Conservation (phyloP, 2,329 filamentous ascomycete genomes). For the Trichoderma aggressivum region DNA sequence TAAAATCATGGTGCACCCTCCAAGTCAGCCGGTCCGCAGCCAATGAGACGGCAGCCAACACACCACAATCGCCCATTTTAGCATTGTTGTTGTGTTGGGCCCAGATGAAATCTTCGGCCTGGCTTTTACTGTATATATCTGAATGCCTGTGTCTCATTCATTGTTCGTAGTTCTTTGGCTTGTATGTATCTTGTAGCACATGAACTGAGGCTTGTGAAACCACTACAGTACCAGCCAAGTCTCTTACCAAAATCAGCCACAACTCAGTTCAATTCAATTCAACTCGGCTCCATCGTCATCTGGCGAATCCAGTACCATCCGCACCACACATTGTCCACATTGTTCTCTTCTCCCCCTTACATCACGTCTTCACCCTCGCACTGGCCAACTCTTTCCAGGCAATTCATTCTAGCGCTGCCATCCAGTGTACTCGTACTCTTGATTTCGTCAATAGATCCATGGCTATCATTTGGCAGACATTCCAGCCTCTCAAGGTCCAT, state of each 20-base stretch:
- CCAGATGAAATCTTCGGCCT: background rate
- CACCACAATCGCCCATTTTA: conserved; percentile 5
- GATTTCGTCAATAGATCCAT: no score
- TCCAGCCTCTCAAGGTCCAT: background rate
- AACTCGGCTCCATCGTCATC: background rate
- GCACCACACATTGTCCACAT: background rate
- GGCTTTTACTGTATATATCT: background rate
- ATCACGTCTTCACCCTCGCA: background rate
- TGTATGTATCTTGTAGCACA: background rate
- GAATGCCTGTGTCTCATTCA: background rate
- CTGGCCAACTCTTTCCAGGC: background rate
- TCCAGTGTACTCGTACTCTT: no score
- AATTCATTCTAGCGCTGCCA: background rate
- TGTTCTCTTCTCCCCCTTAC: no score
- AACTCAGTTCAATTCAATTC: background rate
- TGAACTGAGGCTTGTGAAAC: background rate
- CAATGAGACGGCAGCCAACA: background rate
- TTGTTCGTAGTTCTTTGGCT: background rate
- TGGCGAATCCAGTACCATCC: background rate
- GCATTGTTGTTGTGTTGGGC: conserved; percentile 1
- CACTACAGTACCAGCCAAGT: background rate
- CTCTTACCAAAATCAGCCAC: background rate
- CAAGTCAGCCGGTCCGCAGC: background rate
- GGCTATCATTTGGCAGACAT: background rate
- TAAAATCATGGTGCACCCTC: background rate